Percentiles rank a stretch among this genome's conserved stretches.
Evolutionary conservation across 2,329 filamentous ascomycete genomes (phyloP).

Genomic region (Stachybotrys elegans): DNA sequence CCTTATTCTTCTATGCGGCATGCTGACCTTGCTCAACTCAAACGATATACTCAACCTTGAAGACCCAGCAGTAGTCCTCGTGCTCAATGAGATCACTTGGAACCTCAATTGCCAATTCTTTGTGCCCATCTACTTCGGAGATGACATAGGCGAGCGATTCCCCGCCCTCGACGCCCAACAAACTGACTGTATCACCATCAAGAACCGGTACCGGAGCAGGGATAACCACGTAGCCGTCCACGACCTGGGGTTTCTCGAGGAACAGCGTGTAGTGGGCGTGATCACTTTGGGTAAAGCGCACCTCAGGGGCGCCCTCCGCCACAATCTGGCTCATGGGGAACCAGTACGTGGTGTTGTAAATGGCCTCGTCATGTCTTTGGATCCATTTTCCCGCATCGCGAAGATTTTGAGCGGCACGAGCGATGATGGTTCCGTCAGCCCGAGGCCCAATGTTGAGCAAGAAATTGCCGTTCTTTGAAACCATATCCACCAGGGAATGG

Average conservation of each 20-base stretch:
- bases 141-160: constrained; percentile 1
- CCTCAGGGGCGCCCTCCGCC: neutral
- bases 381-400: constrained; percentile 51
- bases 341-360: constrained; percentile 55
- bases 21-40: no score
- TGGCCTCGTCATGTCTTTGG: constrained; percentile 44
- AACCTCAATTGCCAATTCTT: constrained; percentile 2
- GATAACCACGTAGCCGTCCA: neutral
- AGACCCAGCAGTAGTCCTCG: constrained; percentile 7
- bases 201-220: constrained; percentile 3
- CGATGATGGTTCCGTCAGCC: constrained; percentile 49
- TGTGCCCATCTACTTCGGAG: neutral
- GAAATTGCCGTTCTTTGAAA: constrained; percentile 52
- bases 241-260: neutral
- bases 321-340: constrained; percentile 4
- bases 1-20: no score
- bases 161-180: constrained; percentile 4
- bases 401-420: constrained; percentile 41
- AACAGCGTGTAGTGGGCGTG: constrained; percentile 1
- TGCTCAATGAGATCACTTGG: constrained; percentile 3
- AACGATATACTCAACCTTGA: constrained; percentile 6
- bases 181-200: constrained; percentile 2
- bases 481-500: constrained; percentile 43
- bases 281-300: neutral
- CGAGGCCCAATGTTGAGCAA: constrained; percentile 50